These are phyloP conservation scores for Phialophora chinensis DNA, from an alignment of 2,329 filamentous ascomycete species.

Conservation along the genomic window DNA sequence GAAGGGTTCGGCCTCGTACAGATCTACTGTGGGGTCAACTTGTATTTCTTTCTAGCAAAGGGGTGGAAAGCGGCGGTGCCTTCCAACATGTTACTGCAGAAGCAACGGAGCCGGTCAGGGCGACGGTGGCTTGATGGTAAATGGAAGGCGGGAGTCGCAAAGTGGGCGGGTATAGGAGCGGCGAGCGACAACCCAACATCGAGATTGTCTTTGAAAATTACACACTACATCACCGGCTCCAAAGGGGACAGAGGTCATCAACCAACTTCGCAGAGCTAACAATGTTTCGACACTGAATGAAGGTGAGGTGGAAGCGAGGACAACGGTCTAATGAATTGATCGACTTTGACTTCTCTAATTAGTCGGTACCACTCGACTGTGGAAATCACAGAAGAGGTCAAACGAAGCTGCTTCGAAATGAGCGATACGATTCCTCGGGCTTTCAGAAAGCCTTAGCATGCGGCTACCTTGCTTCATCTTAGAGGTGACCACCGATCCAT, in stretches of 20 bases:
- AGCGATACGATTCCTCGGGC: background rate
- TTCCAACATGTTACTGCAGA: too few relatives aligned
- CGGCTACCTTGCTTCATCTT: background rate
- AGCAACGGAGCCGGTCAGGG: too few relatives aligned
- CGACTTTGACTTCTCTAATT: background rate
- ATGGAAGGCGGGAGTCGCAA: too few relatives aligned
- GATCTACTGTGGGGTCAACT: too few relatives aligned
- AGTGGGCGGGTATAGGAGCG: too few relatives aligned
- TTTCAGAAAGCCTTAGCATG: background rate
- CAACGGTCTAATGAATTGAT: background rate
- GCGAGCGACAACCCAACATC: too few relatives aligned
- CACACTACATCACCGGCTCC: background rate
- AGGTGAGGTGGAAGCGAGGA: background rate
- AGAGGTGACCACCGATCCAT: slow-evolving; percentile 28
- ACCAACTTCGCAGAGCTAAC: background rate
- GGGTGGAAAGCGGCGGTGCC: too few relatives aligned
- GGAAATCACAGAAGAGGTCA: background rate
- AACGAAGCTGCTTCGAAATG: background rate
- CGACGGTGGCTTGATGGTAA: too few relatives aligned
- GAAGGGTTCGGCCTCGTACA: too few relatives aligned
- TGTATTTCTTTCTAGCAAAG: too few relatives aligned
- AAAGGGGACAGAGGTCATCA: background rate
- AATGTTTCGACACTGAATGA: background rate
- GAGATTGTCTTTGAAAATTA: too few relatives aligned
- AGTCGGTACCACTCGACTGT: too few relatives aligned